phyloP scores from a whole-genome alignment of 2,329 filamentous ascomycete species.

The Pestalotiopsis sp. region DNA sequence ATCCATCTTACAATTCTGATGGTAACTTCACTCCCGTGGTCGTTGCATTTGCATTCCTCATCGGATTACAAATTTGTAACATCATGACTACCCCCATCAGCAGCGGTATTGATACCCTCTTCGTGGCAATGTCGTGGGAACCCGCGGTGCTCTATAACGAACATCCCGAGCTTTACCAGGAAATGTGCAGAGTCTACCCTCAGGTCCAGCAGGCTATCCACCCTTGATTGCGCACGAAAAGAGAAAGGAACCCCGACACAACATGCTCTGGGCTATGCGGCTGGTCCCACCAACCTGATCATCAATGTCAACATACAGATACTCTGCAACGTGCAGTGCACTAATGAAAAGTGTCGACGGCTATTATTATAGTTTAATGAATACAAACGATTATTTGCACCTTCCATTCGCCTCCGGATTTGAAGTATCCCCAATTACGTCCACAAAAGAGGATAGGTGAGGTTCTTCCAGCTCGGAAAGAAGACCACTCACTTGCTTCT shows the following conservation, averaged over 20 bases:
- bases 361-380: neutral
- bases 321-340: neutral
- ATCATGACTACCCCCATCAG: slow-evolving; percentile 87
- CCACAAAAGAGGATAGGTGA: too few species aligned
- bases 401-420: neutral
- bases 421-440: neutral
- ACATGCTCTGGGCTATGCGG: neutral
- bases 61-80: slow-evolving; percentile 87
- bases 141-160: slow-evolving; percentile 76
- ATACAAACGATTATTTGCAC: neutral
- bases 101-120: slow-evolving; percentile 90
- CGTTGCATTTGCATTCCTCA: slow-evolving; percentile 67
- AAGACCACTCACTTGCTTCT: neutral
- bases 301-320: neutral
- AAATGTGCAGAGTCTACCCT: slow-evolving; percentile 82
- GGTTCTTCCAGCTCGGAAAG: neutral
- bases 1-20: slow-evolving; percentile 74
- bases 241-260: neutral
- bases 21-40: slow-evolving; percentile 71
- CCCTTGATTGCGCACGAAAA: slow-evolving; percentile 37
- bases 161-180: slow-evolving; percentile 79
- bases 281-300: neutral
- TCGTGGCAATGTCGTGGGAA: slow-evolving; percentile 75
- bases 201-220: slow-evolving; percentile 80
- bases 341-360: neutral